phyloP scores from a whole-genome alignment of 331 rosid species.

The Cucumis variabilis region DNA sequence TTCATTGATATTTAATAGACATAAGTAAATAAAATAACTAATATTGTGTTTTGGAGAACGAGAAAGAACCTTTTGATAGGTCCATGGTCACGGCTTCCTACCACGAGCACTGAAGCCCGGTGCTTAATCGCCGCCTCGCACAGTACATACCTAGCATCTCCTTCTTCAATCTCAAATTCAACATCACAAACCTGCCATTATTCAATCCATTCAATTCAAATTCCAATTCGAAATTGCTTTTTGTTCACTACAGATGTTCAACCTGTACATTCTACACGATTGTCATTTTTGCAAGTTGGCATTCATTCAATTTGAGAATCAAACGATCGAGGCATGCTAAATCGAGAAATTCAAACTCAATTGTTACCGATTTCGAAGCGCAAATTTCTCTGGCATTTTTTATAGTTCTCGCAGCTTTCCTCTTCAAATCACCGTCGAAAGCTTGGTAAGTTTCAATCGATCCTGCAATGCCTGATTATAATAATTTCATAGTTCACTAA shows the following conservation, averaged over 20 bases:
- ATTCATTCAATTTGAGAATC: background rate
- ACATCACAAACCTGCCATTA: conserved; percentile 31
- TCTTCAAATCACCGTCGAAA: conserved; percentile 35
- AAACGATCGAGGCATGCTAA: background rate
- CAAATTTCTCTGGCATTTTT: conserved; percentile 29
- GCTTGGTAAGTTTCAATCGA: background rate
- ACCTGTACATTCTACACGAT: background rate
- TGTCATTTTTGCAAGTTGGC: background rate
- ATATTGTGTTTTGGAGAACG: background rate
- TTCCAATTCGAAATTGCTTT: background rate
- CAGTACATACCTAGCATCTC: conserved; percentile 41
- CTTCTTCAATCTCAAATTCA: conserved; percentile 31
- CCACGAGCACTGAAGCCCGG: conserved; percentile 42
- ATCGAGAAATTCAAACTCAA: background rate
- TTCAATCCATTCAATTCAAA: background rate
- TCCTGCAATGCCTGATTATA: background rate
- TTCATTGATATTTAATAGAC: too few relatives aligned
- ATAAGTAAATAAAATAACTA: background rate
- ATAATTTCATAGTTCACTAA: background rate
- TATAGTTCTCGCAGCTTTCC: background rate
- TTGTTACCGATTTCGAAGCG: conserved; percentile 30
- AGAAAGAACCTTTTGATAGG: conserved; percentile 38
- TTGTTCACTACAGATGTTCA: background rate
- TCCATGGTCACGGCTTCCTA: conserved; percentile 46
- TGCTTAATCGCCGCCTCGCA: conserved; percentile 39